Evolutionary conservation across 805 yeast genomes (phyloP).

Genomic region (Wilhelminamyces savonicus): DNA sequence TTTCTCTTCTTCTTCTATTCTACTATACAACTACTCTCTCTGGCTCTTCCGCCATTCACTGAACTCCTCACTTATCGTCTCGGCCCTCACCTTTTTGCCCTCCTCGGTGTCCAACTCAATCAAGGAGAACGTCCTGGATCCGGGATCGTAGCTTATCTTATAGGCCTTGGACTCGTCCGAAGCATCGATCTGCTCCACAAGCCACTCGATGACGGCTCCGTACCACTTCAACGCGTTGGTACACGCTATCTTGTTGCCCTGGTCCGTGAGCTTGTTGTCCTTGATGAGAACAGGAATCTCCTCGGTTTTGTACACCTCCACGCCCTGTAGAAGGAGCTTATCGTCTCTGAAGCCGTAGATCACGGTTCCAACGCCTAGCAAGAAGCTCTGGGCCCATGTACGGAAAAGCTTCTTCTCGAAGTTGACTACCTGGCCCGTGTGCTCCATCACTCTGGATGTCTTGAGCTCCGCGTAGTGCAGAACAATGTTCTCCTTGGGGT

Average conservation of each 20-base stretch:
- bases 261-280: constrained; percentile 34
- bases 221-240: constrained; percentile 79
- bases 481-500: constrained; percentile 40
- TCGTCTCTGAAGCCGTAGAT: constrained; percentile 86
- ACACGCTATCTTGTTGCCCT: constrained; percentile 52
- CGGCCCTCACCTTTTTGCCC: constrained; percentile 12
- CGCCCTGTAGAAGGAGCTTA: constrained; percentile 50
- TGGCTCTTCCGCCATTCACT: constrained; percentile 30
- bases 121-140: constrained; percentile 47
- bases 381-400: constrained; percentile 92
- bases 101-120: constrained; percentile 36
- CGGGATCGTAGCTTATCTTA: constrained; percentile 52
- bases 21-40: too few species aligned
- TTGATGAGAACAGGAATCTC: constrained; percentile 70
- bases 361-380: constrained; percentile 76
- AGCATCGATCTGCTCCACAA: constrained; percentile 44
- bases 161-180: constrained; percentile 46
- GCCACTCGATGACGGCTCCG: constrained; percentile 80
- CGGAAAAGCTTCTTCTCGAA: constrained; percentile 74
- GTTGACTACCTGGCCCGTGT: constrained; percentile 49
- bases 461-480: constrained; percentile 82
- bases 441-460: constrained; percentile 52
- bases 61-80: constrained; percentile 24
- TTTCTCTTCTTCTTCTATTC: too few species aligned
- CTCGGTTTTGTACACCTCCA: constrained; percentile 73